These are phyloP conservation scores for Zanthoxylum bungeanum DNA, from an alignment of 345 rosid species.

Conservation along the genomic window DNA sequence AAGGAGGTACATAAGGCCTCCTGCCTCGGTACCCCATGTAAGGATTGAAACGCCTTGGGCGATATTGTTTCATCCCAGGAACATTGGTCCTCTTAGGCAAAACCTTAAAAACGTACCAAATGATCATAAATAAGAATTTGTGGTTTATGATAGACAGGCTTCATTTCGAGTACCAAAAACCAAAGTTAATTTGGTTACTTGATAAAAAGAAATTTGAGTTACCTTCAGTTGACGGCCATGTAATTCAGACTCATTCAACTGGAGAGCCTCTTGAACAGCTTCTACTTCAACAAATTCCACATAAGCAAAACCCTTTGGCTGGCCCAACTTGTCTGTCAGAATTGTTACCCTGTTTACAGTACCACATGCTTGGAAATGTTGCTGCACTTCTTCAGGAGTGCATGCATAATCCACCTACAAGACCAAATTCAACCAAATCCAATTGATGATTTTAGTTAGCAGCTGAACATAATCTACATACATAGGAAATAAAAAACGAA, in stretches of 20 bases:
- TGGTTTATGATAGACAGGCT: not conserved
- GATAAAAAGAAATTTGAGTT: not conserved
- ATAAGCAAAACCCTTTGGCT: conserved; percentile 78
- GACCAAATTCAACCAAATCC: conserved; percentile 9
- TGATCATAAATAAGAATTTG: not conserved
- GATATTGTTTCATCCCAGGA: conserved; percentile 80
- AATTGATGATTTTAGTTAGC: conserved; percentile 4
- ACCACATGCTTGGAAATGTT: conserved; percentile 74
- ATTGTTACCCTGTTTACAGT: conserved; percentile 71
- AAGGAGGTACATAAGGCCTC: conserved; percentile 42
- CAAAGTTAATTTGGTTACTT: not conserved
- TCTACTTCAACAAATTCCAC: conserved; percentile 68
- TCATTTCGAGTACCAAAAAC: not conserved
- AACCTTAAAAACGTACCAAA: conserved; percentile 37
- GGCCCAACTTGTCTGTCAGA: conserved; percentile 69
- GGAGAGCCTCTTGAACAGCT: conserved; percentile 65
- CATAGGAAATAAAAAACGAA: not conserved
- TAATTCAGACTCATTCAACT: conserved; percentile 63
- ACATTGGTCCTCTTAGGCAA: conserved; percentile 62
- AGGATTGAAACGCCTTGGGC: conserved; percentile 49
- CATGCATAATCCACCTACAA: conserved; percentile 69
- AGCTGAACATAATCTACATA: not conserved
- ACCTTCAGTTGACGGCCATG: conserved; percentile 80
- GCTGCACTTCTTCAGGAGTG: conserved; percentile 82
- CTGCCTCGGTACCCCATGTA: conserved; percentile 37